phyloP scores from a whole-genome alignment of 1,139 yeast genomes.

The Pneumocystis carinii region DNA sequence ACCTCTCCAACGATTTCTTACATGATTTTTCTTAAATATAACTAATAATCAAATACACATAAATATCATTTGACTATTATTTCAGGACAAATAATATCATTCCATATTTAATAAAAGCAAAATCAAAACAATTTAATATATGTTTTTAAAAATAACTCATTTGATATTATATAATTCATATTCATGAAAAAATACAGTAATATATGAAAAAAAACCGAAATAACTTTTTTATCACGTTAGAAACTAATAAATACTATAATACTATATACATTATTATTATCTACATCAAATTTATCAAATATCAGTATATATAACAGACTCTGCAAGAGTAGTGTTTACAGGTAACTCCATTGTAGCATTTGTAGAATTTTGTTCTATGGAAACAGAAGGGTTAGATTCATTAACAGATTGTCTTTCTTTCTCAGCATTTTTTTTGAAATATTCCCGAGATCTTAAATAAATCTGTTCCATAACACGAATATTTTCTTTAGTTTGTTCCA shows the following conservation, averaged over 20 bases:
- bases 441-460: not conserved
- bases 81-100: not conserved
- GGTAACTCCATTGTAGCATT: no score
- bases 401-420: not conserved
- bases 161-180: not conserved
- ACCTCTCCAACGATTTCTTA: conserved; percentile 77
- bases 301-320: not conserved
- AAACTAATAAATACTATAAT: not conserved
- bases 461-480: not conserved
- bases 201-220: not conserved
- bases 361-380: no score
- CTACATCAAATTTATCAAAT: not conserved
- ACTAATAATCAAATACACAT: not conserved
- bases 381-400: no score
- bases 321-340: no score
- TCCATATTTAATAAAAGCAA: not conserved
- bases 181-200: not conserved
- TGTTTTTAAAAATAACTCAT: not conserved
- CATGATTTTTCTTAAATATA: conserved; percentile 25
- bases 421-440: no score
- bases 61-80: not conserved
- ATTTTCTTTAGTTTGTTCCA: conserved; percentile 5
- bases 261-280: not conserved
- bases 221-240: not conserved
- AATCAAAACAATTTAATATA: not conserved